phyloP scores from a whole-genome alignment of 768 basidiomycete genomes.

The Gymnopilus junonius region DNA sequence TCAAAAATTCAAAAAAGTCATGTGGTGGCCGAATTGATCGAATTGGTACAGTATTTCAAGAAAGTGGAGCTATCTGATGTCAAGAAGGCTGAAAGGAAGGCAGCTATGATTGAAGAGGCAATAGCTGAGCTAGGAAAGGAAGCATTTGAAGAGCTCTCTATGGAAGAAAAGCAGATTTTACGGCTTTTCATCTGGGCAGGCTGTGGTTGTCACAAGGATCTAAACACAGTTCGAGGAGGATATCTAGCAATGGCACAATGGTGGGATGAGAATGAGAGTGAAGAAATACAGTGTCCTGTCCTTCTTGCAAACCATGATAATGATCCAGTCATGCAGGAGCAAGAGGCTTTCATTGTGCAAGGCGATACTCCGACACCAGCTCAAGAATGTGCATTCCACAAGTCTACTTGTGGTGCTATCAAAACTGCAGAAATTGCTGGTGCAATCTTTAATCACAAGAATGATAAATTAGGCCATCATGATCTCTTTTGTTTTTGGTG shows the following conservation, averaged over 20 bases:
- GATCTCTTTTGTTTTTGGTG: slow-evolving; percentile 24
- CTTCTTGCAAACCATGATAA: slow-evolving; percentile 33
- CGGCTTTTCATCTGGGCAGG: slow-evolving; percentile 33
- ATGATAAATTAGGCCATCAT: slow-evolving; percentile 41
- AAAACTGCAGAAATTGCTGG: slow-evolving; percentile 25
- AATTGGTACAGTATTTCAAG: no score
- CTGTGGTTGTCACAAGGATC: no score
- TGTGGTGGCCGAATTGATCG: no score
- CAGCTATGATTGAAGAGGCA: background rate
- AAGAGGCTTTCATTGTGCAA: background rate
- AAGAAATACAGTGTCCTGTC: slow-evolving; percentile 28
- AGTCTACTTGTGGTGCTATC: slow-evolving; percentile 2
- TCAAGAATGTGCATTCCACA: slow-evolving; percentile 1
- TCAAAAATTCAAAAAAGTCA: no score
- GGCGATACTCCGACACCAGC: background rate
- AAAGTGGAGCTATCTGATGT: slow-evolving; percentile 13
- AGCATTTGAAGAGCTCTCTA: background rate
- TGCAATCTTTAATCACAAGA: slow-evolving; percentile 34
- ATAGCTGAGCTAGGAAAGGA: background rate
- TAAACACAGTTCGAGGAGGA: no score
- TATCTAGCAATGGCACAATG: no score
- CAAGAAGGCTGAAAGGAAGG: no score
- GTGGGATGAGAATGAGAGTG: no score
- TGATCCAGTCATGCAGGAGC: no score
- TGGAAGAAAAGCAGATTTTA: slow-evolving; percentile 13